Base-by-base conservation (phyloP, 108 stramenopile genomes). In the Fistulifera pelliculosa region DNA sequence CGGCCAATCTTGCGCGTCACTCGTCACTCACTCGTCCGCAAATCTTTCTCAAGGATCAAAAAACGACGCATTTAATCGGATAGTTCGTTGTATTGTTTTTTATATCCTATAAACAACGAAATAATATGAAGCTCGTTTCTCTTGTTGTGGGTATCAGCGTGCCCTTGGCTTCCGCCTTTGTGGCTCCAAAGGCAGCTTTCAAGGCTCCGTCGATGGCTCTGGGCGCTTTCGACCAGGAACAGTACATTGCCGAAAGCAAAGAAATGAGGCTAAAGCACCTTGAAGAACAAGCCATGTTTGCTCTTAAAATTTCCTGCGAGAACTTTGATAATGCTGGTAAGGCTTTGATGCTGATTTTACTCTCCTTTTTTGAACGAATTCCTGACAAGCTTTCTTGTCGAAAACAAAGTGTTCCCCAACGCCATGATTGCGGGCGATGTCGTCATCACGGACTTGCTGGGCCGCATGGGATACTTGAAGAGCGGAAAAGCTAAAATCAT, bases 351-450 rank as follows among this genome's bases (percentile, higher is more conserved):
- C 39, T 47, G 14, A 23, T 22, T 13, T 16, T 22, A 38, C 11
- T 18, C 5, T 39, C 7, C 4, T 8, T 35, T 8, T 35, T 35
- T 8, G 31, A 15, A 18, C 22, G 38, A 8, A 8, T 24, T 4
- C 49, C 27, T 59, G 4, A n/a, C 22, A 26, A 7, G 11, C 5
- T 18, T 51, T 11, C 50, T 48, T 48, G 47, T 17, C n/a, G n/a
- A n/a, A n/a, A n/a, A n/a, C n/a, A 82, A n/a, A 43, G 86, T 88
- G n/a, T 93, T 93, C 63, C 91, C 91, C 41, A 93, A 93, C 63
- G 91, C 91, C 47, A 74, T 93, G 71, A 93, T 93, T 71, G 91
- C 87, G 25, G 91, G 91, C 31, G 91, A 93, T 71, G 76, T 78
- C 12, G 74, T 93, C 42, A 93, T 93, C 58, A 93, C 91, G 38